These are phyloP conservation scores for Juncus effusus DNA, from an alignment of 176 grass and related monocot species.

Conservation along the genomic window DNA sequence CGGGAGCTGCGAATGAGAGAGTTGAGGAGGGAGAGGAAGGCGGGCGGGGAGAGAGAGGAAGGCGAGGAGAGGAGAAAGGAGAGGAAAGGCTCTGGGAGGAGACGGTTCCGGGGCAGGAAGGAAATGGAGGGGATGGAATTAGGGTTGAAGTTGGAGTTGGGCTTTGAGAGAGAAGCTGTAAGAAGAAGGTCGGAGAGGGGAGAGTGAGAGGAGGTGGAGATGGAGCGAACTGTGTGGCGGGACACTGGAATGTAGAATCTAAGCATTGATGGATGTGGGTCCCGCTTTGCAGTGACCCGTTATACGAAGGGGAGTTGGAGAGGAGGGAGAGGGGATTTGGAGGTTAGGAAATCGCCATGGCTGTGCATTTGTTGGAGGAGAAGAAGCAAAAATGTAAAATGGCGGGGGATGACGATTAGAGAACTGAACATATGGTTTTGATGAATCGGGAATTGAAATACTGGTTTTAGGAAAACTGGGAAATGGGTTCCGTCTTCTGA, in stretches of 20 bases:
- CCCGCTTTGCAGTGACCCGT: neutral
- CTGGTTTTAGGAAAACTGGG: too few species aligned
- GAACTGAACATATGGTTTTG: too few species aligned
- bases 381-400: too few species aligned
- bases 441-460: too few species aligned
- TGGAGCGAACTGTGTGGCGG: neutral
- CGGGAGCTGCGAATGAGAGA: slow-evolving; percentile 66
- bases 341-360: neutral
- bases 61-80: slow-evolving; percentile 54
- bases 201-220: slow-evolving; percentile 34
- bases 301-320: neutral
- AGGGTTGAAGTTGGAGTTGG: slow-evolving; percentile 7
- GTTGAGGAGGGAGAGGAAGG: slow-evolving; percentile 59
- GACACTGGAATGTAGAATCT: neutral
- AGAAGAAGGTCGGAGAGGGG: slow-evolving; percentile 29
- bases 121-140: slow-evolving; percentile 35
- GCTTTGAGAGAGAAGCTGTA: slow-evolving; percentile 21
- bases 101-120: slow-evolving; percentile 36
- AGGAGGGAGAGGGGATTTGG: neutral
- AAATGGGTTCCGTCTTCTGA: too few species aligned
- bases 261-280: neutral
- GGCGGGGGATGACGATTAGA: too few species aligned
- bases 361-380: neutral
- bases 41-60: slow-evolving; percentile 53
- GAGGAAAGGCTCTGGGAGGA: slow-evolving; percentile 40